These are phyloP conservation scores for Capsella rubella DNA, from an alignment of 441 rosid species.

Conservation along the genomic window DNA sequence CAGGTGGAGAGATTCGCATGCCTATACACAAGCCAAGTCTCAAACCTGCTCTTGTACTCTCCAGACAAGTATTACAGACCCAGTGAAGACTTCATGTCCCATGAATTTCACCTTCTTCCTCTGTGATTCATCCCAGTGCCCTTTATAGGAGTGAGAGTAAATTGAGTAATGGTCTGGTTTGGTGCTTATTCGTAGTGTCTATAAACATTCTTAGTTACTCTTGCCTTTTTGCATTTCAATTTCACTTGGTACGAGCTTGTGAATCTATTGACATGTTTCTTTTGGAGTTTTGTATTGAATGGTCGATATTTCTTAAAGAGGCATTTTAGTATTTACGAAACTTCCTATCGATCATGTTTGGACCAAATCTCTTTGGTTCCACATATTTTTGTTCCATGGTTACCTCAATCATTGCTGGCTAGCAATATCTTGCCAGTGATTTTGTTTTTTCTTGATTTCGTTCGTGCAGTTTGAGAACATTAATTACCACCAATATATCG, in stretches of 20 bases:
- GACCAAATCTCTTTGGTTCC: neutral
- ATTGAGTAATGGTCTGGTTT: slow-evolving; percentile 18
- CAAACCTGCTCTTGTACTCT: slow-evolving; percentile 88
- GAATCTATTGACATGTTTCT: neutral
- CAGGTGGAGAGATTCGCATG: slow-evolving; percentile 99
- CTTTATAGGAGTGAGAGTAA: slow-evolving; percentile 2
- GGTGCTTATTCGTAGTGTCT: slow-evolving; percentile 36
- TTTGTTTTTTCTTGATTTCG: neutral
- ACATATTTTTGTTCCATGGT: slow-evolving; percentile 35
- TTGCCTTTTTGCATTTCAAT: slow-evolving; percentile 12
- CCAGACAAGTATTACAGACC: slow-evolving; percentile 97
- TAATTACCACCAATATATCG: too few relatives aligned
- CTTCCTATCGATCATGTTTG: neutral
- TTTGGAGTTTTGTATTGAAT: neutral
- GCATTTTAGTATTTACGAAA: neutral
- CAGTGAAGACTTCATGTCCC: slow-evolving; percentile 97
- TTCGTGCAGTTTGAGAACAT: neutral
- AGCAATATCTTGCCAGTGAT: neutral
- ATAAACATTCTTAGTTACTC: slow-evolving; percentile 8
- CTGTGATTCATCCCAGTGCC: slow-evolving; percentile 43
- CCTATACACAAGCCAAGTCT: slow-evolving; percentile 93
- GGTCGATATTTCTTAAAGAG: slow-evolving; percentile 9
- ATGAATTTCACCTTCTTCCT: slow-evolving; percentile 82
- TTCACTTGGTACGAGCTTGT: slow-evolving; percentile 30
- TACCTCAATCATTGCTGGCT: neutral